phyloP scores from a whole-genome alignment of 768 basidiomycete species.

The Xerocomellus amylosporus region DNA sequence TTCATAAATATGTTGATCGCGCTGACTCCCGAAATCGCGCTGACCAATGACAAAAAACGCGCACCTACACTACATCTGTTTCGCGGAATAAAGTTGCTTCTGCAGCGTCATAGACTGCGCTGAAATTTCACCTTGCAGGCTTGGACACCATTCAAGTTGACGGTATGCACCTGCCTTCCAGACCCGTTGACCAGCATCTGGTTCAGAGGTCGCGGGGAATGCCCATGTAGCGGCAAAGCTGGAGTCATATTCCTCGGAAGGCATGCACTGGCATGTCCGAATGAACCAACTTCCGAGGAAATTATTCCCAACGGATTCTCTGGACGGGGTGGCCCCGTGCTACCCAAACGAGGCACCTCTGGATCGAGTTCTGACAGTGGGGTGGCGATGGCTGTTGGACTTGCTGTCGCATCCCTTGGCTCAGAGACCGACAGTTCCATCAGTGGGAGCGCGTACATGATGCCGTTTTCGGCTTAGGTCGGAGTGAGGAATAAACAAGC shows the following conservation, averaged over 20 bases:
- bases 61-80: too few relatives aligned
- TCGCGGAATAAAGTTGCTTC: too few relatives aligned
- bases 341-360: slow-evolving; percentile 39
- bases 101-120: too few relatives aligned
- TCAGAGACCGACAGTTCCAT: slow-evolving; percentile 50
- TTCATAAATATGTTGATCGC: too few relatives aligned
- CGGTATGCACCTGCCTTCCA: slow-evolving; percentile 14
- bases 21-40: too few relatives aligned
- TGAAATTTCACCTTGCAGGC: slow-evolving; percentile 19
- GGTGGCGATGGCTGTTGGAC: slow-evolving; percentile 41
- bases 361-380: slow-evolving; percentile 46
- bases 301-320: slow-evolving; percentile 42
- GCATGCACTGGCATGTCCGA: slow-evolving; percentile 45
- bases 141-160: slow-evolving; percentile 43
- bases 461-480: too few relatives aligned
- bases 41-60: too few relatives aligned
- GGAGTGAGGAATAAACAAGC: too few relatives aligned
- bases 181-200: neutral
- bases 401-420: slow-evolving; percentile 43
- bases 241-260: slow-evolving; percentile 43
- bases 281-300: slow-evolving; percentile 42
- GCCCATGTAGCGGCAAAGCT: slow-evolving; percentile 29
- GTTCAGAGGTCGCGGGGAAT: slow-evolving; percentile 36
- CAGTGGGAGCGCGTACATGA: too few relatives aligned
- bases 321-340: slow-evolving; percentile 45